Evolutionary conservation across 768 basidiomycete genomes (phyloP), one percentile per base, ranked within the genome.

Genomic region (Polyporus arcularius): DNA sequence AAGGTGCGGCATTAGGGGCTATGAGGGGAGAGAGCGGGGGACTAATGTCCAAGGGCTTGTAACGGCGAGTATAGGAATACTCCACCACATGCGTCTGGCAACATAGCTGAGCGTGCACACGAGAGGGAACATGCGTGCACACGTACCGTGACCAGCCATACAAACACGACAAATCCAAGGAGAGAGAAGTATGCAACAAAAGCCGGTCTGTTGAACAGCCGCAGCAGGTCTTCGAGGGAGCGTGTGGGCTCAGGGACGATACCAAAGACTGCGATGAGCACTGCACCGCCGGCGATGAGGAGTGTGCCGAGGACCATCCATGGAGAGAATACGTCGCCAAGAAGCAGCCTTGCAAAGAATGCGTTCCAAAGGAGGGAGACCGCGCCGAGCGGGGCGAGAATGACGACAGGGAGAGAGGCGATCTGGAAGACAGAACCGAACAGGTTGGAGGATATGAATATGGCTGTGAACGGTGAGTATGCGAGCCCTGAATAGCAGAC

Each of bases 281-380:
- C 86, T 6, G 95, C 94, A 31, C 94, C 95, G 16, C 86, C 86
- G 1, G 92, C 91, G 63, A 98, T 94, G 70, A 96, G 79, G 45
- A 90, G 74, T 2, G 94, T 96, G 53, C 92, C 94, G n/a, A 92
- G 74, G 47, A 92, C 76, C 84, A 94, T 90, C 80, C 87, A 90
- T 1, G 82, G 82, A 4, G 92, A 92, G 75, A 96, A 94, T 21
- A 85, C 80, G 70, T 97, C 94, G 11, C 91, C 92, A 12, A 96
- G 82, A 42, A 96, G 81, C 42, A 96, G 68, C 32, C 86, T 82
- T 15, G 94, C 94, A 70, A 96, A 95, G 68, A 96, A 84, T 4
- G 94, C 94, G 72, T 98, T 98, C 91, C 91, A 96, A 31, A 98
- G 83, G 31, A 98, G 83, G 2, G 91, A 94, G 32, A 96, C 90